These are phyloP conservation scores for Chalaropsis thielavioides DNA, from an alignment of 2,329 filamentous ascomycete species.

Conservation along the genomic window DNA sequence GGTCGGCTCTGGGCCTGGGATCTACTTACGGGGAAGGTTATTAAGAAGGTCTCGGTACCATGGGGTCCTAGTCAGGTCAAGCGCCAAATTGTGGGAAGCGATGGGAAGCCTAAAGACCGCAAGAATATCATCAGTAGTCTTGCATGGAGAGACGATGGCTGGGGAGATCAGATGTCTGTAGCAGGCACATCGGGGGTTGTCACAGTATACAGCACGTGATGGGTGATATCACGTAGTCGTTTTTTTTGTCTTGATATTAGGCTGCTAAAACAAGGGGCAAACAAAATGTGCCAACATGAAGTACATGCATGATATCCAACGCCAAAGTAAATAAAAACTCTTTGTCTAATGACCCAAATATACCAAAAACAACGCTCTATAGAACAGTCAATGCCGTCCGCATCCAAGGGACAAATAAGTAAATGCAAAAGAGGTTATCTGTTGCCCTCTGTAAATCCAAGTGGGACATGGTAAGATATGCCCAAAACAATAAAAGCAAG, in stretches of 20 bases:
- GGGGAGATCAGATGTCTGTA: constrained; percentile 50
- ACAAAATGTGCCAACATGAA: background rate
- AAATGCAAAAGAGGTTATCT: background rate
- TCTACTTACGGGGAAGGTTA: constrained; percentile 54
- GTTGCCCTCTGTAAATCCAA: background rate
- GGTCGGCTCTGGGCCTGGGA: constrained; percentile 72
- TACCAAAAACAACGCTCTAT: background rate
- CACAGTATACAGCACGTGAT: constrained; percentile 41
- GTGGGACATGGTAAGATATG: background rate
- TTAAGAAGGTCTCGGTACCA: constrained; percentile 45
- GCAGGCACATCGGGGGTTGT: constrained; percentile 51
- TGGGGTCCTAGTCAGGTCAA: constrained; percentile 39
- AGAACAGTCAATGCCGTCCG: background rate
- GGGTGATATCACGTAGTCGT: background rate
- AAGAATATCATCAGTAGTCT: constrained; percentile 48
- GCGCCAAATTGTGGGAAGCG: constrained; percentile 41
- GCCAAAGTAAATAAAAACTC: background rate
- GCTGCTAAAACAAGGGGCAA: background rate
- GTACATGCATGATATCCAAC: background rate
- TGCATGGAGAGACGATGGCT: constrained; percentile 47
- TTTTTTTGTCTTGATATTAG: background rate
- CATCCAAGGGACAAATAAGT: background rate
- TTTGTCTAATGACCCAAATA: background rate
- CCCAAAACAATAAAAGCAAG: background rate
- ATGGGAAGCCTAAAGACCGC: constrained; percentile 45